Conservation (phyloP, 164 flowering plant genomes). For the Platanus orientalis region DNA sequence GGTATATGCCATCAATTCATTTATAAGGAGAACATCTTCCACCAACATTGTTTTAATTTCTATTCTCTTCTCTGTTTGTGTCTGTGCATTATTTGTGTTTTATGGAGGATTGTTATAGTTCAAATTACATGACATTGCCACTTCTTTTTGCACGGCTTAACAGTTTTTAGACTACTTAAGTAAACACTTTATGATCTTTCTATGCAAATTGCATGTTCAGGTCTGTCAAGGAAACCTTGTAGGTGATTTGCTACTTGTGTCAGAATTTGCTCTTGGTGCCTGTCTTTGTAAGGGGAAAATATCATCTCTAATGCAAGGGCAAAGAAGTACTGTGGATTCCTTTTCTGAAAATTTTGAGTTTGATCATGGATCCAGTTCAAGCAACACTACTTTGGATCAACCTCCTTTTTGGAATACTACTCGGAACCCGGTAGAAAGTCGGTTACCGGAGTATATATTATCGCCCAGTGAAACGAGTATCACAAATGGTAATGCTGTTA, state of each 20-base stretch:
- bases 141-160: too few species aligned
- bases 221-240: not conserved
- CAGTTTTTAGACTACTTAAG: too few species aligned
- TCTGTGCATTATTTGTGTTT: too few species aligned
- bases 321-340: slow-evolving; percentile 39
- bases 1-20: too few species aligned
- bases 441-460: slow-evolving; percentile 29
- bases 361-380: slow-evolving; percentile 50
- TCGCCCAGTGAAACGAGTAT: slow-evolving; percentile 30
- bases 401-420: slow-evolving; percentile 41
- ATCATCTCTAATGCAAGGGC: slow-evolving; percentile 54
- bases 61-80: too few species aligned
- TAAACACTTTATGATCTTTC: not conserved
- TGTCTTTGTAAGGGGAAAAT: slow-evolving; percentile 8
- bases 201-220: not conserved
- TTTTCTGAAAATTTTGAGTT: slow-evolving; percentile 46
- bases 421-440: slow-evolving; percentile 36
- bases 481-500: slow-evolving; percentile 23
- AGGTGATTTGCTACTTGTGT: not conserved
- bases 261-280: not conserved
- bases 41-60: too few species aligned
- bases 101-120: too few species aligned
- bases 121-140: too few species aligned
- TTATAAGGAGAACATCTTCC: too few species aligned
- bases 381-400: slow-evolving; percentile 32